phyloP scores from a whole-genome alignment of 495 filamentous ascomycete species.

The Lasiosphaeria ovina region DNA sequence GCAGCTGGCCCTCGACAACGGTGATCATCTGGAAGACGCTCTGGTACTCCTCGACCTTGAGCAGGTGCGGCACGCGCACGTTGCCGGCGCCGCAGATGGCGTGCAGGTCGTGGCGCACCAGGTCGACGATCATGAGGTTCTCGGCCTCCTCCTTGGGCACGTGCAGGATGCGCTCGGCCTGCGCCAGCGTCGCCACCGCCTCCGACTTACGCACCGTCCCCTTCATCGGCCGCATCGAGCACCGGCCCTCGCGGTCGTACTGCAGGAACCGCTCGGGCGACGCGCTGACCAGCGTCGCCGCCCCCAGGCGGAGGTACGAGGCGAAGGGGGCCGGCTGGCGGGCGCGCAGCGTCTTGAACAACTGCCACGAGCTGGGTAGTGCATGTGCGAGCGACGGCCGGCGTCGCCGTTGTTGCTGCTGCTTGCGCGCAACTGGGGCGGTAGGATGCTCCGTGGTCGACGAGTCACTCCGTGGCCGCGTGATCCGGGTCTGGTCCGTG shows the following conservation, averaged over 20 bases:
- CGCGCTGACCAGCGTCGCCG: constrained; percentile 70
- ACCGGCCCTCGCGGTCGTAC: constrained; percentile 58
- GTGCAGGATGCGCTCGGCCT: constrained; percentile 67
- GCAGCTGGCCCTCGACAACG: constrained; percentile 72
- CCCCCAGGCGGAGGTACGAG: constrained; percentile 72
- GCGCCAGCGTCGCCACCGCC: constrained; percentile 53
- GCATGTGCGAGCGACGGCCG: constrained; percentile 6
- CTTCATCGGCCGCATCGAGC: constrained; percentile 85
- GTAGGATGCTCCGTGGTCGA: constrained; percentile 27
- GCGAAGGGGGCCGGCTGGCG: constrained; percentile 85
- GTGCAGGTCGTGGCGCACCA: constrained; percentile 89
- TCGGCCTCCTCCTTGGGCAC: constrained; percentile 89
- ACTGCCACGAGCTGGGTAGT: constrained; percentile 52
- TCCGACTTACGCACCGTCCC: constrained; percentile 79
- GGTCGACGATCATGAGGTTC: constrained; percentile 97
- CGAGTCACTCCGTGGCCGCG: constrained; percentile 46
- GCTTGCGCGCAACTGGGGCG: constrained; percentile 10
- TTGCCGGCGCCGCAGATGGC: constrained; percentile 69
- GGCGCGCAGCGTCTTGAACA: constrained; percentile 68
- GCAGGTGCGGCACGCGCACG: constrained; percentile 64
- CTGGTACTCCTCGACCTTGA: constrained; percentile 84
- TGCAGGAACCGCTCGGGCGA: constrained; percentile 91
- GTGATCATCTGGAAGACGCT: constrained; percentile 89
- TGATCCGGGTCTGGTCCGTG: constrained; percentile 68
- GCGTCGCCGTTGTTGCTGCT: constrained; percentile 9